A percentile compares a stretch with the other conserved stretches of the same genome.
Conservation (phyloP, 148 eudicot species). For the Rhododendron molle region DNA sequence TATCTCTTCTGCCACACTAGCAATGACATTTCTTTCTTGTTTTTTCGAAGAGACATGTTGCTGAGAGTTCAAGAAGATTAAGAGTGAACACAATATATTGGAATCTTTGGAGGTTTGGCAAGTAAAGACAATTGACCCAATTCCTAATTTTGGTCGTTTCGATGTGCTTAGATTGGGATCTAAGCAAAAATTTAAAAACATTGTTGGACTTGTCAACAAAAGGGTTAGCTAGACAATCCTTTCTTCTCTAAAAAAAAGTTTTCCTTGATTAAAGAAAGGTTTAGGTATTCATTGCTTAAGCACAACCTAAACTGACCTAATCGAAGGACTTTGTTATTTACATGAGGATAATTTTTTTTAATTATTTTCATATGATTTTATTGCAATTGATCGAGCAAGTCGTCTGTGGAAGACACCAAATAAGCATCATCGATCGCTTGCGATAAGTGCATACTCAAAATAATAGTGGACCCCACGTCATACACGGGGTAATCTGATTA, state of each 20-base stretch:
- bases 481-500: neutral
- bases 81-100: neutral
- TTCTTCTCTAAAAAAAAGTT: neutral
- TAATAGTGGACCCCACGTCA: neutral
- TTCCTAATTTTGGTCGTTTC: neutral
- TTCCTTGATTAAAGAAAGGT: neutral
- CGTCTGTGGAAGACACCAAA: neutral
- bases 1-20: neutral
- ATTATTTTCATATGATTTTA: neutral
- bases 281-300: neutral
- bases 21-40: neutral
- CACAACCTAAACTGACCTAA: neutral
- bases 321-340: neutral
- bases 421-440: neutral
- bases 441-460: neutral
- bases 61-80: neutral
- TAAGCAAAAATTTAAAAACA: neutral
- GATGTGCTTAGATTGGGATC: neutral
- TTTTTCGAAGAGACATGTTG: neutral
- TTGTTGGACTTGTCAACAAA: neutral
- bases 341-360: neutral
- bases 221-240: neutral
- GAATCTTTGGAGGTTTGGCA: neutral
- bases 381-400: neutral
- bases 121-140: slow-evolving; percentile 9